A percentile compares a stretch with the other conserved stretches of the same genome.
Conservation (phyloP, 2,329 filamentous ascomycete species). For the Colletotrichum sp. region DNA sequence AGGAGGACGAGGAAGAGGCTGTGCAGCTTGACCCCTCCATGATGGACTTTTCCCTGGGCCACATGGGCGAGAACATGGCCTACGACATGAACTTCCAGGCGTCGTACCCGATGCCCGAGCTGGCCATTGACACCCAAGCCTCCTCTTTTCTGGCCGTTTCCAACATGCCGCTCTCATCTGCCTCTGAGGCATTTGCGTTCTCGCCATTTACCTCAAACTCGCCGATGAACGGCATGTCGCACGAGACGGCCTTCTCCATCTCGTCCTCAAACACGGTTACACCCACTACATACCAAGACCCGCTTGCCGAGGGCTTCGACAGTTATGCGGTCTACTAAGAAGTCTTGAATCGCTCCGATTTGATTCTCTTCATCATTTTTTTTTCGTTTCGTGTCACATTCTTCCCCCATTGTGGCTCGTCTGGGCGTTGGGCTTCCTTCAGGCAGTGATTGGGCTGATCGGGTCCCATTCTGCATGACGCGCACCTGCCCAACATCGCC, state of each 20-base stretch:
- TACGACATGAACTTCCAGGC: constrained; percentile 7
- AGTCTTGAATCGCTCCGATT: neutral
- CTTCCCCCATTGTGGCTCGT: neutral
- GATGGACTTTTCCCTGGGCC: constrained; percentile 12
- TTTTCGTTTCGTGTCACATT: constrained; percentile 1
- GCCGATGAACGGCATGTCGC: constrained; percentile 15
- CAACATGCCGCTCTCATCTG: constrained; percentile 17
- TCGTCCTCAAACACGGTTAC: constrained; percentile 20
- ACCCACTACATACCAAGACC: constrained; percentile 13
- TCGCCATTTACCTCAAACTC: constrained; percentile 13
- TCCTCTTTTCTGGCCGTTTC: constrained; percentile 4
- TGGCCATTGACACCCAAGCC: constrained; percentile 16
- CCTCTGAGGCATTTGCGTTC: constrained; percentile 11
- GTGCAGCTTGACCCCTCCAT: constrained; percentile 3
- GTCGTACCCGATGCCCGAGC: constrained; percentile 13
- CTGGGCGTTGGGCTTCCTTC: constrained; percentile 3
- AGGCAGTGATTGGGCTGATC: constrained; percentile 14
- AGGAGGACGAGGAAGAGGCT: constrained; percentile 27
- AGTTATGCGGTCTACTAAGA: neutral
- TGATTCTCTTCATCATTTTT: neutral
- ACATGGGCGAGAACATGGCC: constrained; percentile 17
- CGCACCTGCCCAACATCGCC: constrained; percentile 9
- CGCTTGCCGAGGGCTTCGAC: constrained; percentile 4
- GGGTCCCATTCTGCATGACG: neutral
- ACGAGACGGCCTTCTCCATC: constrained; percentile 21